phyloP scores from a whole-genome alignment of 371 early-diverging fungal genomes.

The Circinella umbellata region DNA sequence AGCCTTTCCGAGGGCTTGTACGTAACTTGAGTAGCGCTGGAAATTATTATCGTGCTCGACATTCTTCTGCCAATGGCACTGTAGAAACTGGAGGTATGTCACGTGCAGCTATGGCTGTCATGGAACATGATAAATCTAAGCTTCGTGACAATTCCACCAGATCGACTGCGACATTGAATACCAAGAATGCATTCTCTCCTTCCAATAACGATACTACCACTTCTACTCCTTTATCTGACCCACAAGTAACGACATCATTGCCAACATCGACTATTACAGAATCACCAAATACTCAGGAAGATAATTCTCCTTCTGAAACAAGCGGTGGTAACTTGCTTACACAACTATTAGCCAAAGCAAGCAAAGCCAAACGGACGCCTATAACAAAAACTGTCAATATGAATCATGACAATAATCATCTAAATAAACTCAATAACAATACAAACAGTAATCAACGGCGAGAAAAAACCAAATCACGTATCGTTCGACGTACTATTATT shows the following conservation, averaged over 20 bases:
- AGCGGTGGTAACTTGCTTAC: slow-evolving; percentile 16
- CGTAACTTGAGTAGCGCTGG: slow-evolving; percentile 29
- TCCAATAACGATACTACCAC: too few relatives aligned
- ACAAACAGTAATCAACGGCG: background rate
- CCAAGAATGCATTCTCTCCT: background rate
- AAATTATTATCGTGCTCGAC: background rate
- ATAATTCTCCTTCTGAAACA: background rate
- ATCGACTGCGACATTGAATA: background rate
- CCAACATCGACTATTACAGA: too few relatives aligned
- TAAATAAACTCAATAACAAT: background rate
- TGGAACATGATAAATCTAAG: slow-evolving; percentile 19
- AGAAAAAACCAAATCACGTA: slow-evolving; percentile 29
- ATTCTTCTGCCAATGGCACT: slow-evolving; percentile 9
- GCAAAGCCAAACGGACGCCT: slow-evolving; percentile 5
- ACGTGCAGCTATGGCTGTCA: slow-evolving; percentile 28
- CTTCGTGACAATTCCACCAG: background rate
- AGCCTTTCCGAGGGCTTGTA: slow-evolving; percentile 25
- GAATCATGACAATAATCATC: background rate
- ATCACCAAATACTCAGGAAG: background rate
- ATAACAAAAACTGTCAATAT: slow-evolving; percentile 27
- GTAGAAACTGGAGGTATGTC: slow-evolving; percentile 17
- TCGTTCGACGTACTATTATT: slow-evolving; percentile 51
- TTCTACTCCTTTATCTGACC: background rate
- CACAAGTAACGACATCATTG: background rate
- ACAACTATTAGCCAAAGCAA: slow-evolving; percentile 28